Percentiles rank a stretch among this genome's conserved stretches.
These are phyloP conservation scores for Daldinia sp. DNA, from an alignment of 2,329 filamentous ascomycete genomes.

Conservation along the genomic window DNA sequence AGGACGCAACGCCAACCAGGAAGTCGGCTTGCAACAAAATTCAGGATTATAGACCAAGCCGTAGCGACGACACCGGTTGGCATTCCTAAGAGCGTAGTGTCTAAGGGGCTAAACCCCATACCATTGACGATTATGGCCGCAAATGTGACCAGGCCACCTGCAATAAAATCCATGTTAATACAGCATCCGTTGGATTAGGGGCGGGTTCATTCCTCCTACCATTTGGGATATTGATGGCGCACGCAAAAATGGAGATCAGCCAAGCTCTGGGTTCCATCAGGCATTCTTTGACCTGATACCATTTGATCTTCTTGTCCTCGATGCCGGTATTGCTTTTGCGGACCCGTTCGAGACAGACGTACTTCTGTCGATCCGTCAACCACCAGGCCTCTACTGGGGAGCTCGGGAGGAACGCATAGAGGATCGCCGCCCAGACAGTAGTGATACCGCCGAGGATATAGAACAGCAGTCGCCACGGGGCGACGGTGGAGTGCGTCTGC, in stretches of 20 bases:
- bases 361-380: constrained; percentile 17
- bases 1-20: constrained; percentile 50
- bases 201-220: constrained; percentile 1
- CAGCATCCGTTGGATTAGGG: not conserved
- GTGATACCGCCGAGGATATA: constrained; percentile 12
- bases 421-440: constrained; percentile 12
- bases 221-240: constrained; percentile 65
- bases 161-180: constrained; percentile 7
- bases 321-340: constrained; percentile 55
- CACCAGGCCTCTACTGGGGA: constrained; percentile 18
- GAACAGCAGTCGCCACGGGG: constrained; percentile 11
- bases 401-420: constrained; percentile 13
- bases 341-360: constrained; percentile 49
- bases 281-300: constrained; percentile 54
- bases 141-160: constrained; percentile 68
- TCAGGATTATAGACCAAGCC: constrained; percentile 40
- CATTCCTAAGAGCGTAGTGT: constrained; percentile 66
- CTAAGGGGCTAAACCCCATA: constrained; percentile 64
- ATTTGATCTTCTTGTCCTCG: constrained; percentile 53
- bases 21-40: constrained; percentile 43
- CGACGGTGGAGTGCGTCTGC: constrained; percentile 11
- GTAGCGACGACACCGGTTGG: constrained; percentile 50
- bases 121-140: constrained; percentile 69
- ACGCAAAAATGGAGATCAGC: constrained; percentile 63
- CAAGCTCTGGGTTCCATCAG: constrained; percentile 61